Conservation (phyloP, 257 asterid species). For the Solanum tarapatanum region DNA sequence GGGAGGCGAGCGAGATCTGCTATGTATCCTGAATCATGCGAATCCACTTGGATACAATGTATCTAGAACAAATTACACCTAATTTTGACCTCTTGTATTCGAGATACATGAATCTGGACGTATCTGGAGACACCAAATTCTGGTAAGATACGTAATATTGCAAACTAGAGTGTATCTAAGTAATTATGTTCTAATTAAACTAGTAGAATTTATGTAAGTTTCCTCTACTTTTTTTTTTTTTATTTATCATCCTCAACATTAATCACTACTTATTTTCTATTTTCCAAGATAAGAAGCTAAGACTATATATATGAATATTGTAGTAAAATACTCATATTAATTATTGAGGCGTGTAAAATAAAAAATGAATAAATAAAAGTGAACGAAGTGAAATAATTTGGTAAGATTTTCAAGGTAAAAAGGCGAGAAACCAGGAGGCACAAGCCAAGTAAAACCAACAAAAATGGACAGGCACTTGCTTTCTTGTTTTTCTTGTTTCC, state of each 20-base stretch:
- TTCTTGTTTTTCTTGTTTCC: constrained; percentile 48
- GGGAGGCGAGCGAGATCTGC: neutral
- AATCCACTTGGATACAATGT: neutral
- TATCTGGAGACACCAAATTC: neutral
- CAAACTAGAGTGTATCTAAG: neutral
- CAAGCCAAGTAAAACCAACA: neutral
- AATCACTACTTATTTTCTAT: neutral
- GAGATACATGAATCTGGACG: neutral
- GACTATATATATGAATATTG: too few relatives aligned
- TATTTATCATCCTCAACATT: neutral
- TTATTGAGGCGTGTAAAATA: too few relatives aligned
- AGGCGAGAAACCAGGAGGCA: constrained; percentile 20
- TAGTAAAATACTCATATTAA: neutral
- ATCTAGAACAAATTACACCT: neutral
- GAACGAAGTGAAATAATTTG: neutral
- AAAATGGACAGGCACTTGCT: constrained; percentile 51
- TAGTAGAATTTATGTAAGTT: neutral
- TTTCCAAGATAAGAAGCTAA: too few relatives aligned
- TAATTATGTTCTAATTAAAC: neutral
- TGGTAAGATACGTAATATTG: too few relatives aligned
- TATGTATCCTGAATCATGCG: neutral
- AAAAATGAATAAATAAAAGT: neutral
- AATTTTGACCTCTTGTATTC: neutral
- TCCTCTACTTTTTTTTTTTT: too few relatives aligned
- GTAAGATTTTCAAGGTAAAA: neutral